Evolutionary conservation across 495 filamentous ascomycete species (phyloP), one percentile per base, ranked within the genome.

Genomic region (Aspergillus haitiensis): DNA sequence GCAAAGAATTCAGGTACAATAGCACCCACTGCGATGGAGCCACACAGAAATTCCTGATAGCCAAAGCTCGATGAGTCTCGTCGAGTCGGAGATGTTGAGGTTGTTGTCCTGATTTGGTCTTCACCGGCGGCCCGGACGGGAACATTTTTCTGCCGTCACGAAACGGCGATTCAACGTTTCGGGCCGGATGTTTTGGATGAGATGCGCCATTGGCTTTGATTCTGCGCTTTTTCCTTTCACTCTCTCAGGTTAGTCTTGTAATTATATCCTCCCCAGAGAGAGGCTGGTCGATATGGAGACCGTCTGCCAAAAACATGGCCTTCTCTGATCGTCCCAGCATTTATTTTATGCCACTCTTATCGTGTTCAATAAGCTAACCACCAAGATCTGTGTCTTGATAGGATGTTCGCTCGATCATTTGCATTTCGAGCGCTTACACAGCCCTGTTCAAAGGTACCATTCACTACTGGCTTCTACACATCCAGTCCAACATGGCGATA

Each of bases 81-180:
- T 52, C 16, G 53, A 52, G 50, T 60, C 48, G 59, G 68, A 63
- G 64, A 68, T 61, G 75, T 76, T 76, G 75, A 76, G 71, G 72
- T 64, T 64, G 73, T 73, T 73, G 73, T 68, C 37, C 48, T 10
- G 37, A 59, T 52, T 44, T 42, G 72, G 72, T 68, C 69, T 71
- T 75, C 75, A 75, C 75, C 74, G 75, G 74, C 67, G 62, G 69
- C 71, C 74, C 68, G 74, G 73, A 71, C 71, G 67, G 75, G 74
- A 76, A 76, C 66, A 75, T 78, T 78, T 78, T 78, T 78, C 72
- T 75, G 73, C 73, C 75, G 75, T 66, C 33, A 49, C 55, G 64
- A 53, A 61, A 46, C 50, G 37, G 64, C 57, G 62, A 53, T 67
- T 61, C 60, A 60, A 44, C 48, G 8, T 9, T 34, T 33, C 50